A percentile compares a stretch with the other conserved stretches of the same genome.
These are phyloP conservation scores for Alternaria metachromatica DNA, from an alignment of 2,329 filamentous ascomycete genomes.

Conservation along the genomic window DNA sequence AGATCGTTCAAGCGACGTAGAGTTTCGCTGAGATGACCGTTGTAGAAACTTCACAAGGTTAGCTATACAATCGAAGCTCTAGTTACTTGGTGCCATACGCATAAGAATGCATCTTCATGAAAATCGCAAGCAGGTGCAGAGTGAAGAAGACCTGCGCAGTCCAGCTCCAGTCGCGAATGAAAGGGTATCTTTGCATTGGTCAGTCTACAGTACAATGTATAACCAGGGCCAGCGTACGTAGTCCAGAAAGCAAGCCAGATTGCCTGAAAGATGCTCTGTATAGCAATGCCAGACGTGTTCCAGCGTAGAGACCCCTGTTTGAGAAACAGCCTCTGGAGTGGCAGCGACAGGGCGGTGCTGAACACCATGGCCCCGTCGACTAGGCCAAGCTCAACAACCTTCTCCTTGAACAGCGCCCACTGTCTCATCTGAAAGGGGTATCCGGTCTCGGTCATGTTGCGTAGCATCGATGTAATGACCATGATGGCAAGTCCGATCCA, in stretches of 20 bases:
- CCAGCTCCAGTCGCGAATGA: conserved; percentile 90
- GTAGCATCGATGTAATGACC: conserved; percentile 91
- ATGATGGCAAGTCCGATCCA: conserved; percentile 98
- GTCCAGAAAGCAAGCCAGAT: conserved; percentile 85
- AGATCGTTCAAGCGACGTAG: conserved; percentile 80
- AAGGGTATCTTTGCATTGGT: conserved; percentile 67
- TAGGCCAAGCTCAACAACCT: conserved; percentile 84
- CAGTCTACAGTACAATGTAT: conserved; percentile 2
- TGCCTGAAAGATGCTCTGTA: conserved; percentile 84
- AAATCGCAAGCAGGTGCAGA: conserved; percentile 84
- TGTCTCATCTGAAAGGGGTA: conserved; percentile 84
- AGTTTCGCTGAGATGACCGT: conserved; percentile 90
- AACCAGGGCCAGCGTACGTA: conserved; percentile 51
- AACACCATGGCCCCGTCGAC: conserved; percentile 86
- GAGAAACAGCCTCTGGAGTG: conserved; percentile 73
- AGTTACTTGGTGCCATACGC: conserved; percentile 52
- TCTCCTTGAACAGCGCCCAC: conserved; percentile 85
- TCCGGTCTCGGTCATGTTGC: conserved; percentile 93
- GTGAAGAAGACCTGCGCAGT: conserved; percentile 95
- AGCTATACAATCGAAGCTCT: neutral
- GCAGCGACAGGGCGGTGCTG: conserved; percentile 73
- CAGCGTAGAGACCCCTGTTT: conserved; percentile 69
- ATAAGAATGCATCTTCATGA: conserved; percentile 99
- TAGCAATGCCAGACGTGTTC: conserved; percentile 75
- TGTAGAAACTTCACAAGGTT: conserved; percentile 74